A percentile compares a stretch with the other conserved stretches of the same genome.
Conservation (phyloP, 2,329 filamentous ascomycete species). For the Ramularia endophylla region DNA sequence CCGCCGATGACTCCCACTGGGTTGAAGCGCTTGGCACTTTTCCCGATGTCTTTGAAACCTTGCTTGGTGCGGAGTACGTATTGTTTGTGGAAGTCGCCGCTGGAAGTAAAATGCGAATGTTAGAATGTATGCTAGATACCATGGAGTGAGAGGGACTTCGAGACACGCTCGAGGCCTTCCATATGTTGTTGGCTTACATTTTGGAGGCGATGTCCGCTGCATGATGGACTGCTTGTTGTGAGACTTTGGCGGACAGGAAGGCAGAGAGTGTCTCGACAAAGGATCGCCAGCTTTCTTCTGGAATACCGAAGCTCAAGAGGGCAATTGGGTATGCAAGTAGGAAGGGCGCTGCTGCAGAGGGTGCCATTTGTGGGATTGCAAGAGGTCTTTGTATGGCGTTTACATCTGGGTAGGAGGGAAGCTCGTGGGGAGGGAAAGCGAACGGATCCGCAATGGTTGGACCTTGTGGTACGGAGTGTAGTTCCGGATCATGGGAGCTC, state of each 20-base stretch:
- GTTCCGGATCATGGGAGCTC: neutral
- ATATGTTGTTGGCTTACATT: too few species aligned
- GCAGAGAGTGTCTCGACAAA: slow-evolving; percentile 18
- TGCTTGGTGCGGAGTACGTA: slow-evolving; percentile 12
- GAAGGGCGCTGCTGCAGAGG: slow-evolving; percentile 11
- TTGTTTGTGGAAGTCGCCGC: slow-evolving; percentile 12
- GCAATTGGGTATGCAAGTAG: slow-evolving; percentile 11
- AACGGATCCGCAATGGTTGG: slow-evolving; percentile 14
- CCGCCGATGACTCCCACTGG: slow-evolving; percentile 15
- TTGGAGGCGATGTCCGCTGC: slow-evolving; percentile 12
- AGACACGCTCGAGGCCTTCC: too few species aligned
- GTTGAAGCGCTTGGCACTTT: slow-evolving; percentile 12
- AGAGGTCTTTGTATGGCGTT: slow-evolving; percentile 6
- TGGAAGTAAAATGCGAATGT: too few species aligned
- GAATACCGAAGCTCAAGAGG: slow-evolving; percentile 15
- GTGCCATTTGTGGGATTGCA: slow-evolving; percentile 14
- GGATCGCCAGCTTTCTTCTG: slow-evolving; percentile 11
- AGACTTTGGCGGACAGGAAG: slow-evolving; percentile 16
- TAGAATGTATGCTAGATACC: too few species aligned
- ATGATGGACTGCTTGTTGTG: slow-evolving; percentile 17
- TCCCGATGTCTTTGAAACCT: slow-evolving; percentile 10
- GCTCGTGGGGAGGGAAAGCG: slow-evolving; percentile 11
- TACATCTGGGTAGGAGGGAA: slow-evolving; percentile 9
- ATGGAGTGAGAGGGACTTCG: too few species aligned
- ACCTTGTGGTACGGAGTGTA: slow-evolving; percentile 1